A percentile compares a stretch with the other conserved stretches of the same genome.
phyloP scores from a whole-genome alignment of 192 early-diverging fungal species.

The Mortierella alpina region DNA sequence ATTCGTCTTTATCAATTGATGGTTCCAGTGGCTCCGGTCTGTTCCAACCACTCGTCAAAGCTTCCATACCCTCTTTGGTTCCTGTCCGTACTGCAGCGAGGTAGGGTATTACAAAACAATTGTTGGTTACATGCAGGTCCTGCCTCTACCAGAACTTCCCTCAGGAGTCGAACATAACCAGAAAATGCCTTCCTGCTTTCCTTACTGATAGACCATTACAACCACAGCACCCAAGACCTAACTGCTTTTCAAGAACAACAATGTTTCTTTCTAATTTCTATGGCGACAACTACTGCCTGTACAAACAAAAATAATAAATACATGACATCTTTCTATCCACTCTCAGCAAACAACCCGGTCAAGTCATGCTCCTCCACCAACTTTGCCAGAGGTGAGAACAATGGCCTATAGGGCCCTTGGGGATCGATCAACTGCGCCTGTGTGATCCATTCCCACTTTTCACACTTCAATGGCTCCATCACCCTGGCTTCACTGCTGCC shows the following conservation, averaged over 20 bases:
- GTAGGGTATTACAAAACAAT: conserved; percentile 1
- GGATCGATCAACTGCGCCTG: conserved; percentile 25
- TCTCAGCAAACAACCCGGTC: conserved; percentile 14
- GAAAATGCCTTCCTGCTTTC: background rate
- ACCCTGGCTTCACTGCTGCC: conserved; percentile 21
- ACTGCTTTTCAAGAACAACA: background rate
- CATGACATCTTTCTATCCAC: background rate
- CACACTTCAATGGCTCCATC: conserved; percentile 50
- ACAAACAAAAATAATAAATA: background rate
- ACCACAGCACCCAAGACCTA: conserved; percentile 35
- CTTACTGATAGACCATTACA: conserved; percentile 34
- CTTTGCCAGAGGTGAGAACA: conserved; percentile 42
- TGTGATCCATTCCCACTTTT: conserved; percentile 39
- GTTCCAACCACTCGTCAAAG: conserved; percentile 40
- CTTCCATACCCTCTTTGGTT: conserved; percentile 49
- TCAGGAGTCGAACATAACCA: background rate
- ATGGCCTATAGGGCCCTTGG: conserved; percentile 40
- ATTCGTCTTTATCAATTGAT: background rate
- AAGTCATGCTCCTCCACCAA: conserved; percentile 32
- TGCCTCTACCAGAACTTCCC: background rate
- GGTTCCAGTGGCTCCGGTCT: conserved; percentile 35
- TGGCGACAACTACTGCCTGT: too few relatives aligned
- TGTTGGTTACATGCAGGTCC: background rate
- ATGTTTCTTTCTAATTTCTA: background rate
- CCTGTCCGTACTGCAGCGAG: conserved; percentile 44